Conservation (phyloP, 2,329 filamentous ascomycete species). For the Biscogniauxia mediterranea region DNA sequence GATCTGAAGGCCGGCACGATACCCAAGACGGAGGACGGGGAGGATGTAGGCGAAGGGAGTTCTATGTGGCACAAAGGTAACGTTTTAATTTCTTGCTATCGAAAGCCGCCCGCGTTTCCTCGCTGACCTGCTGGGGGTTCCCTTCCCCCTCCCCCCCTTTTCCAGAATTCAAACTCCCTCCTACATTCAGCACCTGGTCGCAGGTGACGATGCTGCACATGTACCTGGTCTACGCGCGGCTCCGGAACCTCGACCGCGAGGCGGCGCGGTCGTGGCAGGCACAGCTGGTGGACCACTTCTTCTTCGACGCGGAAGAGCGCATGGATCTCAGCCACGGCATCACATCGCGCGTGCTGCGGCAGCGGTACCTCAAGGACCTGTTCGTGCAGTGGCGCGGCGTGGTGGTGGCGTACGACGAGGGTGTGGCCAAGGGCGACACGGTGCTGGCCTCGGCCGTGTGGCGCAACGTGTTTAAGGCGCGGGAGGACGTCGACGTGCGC, state of each 20-base stretch:
- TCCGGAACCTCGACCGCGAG: constrained; percentile 73
- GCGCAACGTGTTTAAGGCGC: constrained; percentile 86
- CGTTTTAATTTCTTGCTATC: constrained; percentile 24
- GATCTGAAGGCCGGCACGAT: constrained; percentile 65
- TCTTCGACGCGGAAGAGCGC: constrained; percentile 80
- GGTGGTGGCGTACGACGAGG: constrained; percentile 81
- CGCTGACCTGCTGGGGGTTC: constrained; percentile 2
- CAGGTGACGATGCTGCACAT: constrained; percentile 96
- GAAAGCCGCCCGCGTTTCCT: background rate
- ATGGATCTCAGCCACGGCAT: constrained; percentile 80
- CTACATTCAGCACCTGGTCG: constrained; percentile 94
- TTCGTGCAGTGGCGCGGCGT: constrained; percentile 91
- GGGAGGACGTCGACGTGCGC: constrained; percentile 49
- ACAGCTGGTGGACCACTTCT: constrained; percentile 93
- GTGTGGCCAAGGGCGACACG: constrained; percentile 72
- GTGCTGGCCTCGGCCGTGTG: constrained; percentile 81
- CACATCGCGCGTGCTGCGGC: constrained; percentile 55
- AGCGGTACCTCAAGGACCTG: constrained; percentile 77
- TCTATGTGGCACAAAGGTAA: constrained; percentile 82
- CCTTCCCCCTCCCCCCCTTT: background rate
- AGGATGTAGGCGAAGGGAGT: constrained; percentile 74
- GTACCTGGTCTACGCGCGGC: constrained; percentile 81
- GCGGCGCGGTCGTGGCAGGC: constrained; percentile 77
- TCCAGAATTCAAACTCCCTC: constrained; percentile 71
- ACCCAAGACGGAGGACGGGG: constrained; percentile 70